Percentiles rank a stretch among this genome's conserved stretches.
Evolutionary conservation across 2,329 filamentous ascomycete genomes (phyloP).

Genomic region (Parastagonospora nodorum): DNA sequence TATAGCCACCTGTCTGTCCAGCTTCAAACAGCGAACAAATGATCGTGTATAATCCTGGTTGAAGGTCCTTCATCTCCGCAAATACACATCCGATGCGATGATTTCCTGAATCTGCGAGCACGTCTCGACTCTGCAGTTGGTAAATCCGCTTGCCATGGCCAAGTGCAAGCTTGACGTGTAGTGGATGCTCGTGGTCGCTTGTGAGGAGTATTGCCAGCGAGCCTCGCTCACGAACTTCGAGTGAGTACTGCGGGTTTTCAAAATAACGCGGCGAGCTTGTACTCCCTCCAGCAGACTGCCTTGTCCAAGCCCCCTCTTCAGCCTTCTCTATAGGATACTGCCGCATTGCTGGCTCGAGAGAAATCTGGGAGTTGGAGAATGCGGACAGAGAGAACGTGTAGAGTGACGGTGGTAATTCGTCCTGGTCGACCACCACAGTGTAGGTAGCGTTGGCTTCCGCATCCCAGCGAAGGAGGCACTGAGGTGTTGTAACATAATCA

Average conservation of each 20-base stretch:
- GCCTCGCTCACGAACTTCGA: constrained; percentile 63
- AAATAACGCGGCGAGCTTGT: constrained; percentile 76
- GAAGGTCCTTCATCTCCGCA: constrained; percentile 65
- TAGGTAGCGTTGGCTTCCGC: constrained; percentile 58
- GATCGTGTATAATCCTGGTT: constrained; percentile 79
- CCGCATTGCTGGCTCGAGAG: constrained; percentile 65
- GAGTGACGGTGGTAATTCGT: constrained; percentile 71
- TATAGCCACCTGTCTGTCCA: constrained; percentile 75
- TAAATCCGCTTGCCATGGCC: constrained; percentile 73
- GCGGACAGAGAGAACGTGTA: constrained; percentile 89
- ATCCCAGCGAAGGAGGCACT: constrained; percentile 81
- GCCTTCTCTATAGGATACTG: constrained; percentile 65
- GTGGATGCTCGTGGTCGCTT: constrained; percentile 69
- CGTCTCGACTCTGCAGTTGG: constrained; percentile 72
- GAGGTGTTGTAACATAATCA: constrained; percentile 92
- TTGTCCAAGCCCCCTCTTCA: constrained; percentile 72
- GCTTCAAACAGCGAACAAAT: constrained; percentile 90
- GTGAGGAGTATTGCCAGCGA: constrained; percentile 76
- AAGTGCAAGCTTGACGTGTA: constrained; percentile 86
- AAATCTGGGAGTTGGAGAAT: constrained; percentile 70
- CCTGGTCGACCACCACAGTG: constrained; percentile 75
- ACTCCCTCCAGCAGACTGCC: constrained; percentile 82
- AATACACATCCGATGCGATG: constrained; percentile 82
- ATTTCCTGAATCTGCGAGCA: constrained; percentile 83
- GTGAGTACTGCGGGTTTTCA: constrained; percentile 84